Percentiles rank a stretch among this genome's conserved stretches.
These are phyloP conservation scores for Thinopyrum elongatum DNA, from an alignment of 176 grass and related monocot species.

Conservation along the genomic window DNA sequence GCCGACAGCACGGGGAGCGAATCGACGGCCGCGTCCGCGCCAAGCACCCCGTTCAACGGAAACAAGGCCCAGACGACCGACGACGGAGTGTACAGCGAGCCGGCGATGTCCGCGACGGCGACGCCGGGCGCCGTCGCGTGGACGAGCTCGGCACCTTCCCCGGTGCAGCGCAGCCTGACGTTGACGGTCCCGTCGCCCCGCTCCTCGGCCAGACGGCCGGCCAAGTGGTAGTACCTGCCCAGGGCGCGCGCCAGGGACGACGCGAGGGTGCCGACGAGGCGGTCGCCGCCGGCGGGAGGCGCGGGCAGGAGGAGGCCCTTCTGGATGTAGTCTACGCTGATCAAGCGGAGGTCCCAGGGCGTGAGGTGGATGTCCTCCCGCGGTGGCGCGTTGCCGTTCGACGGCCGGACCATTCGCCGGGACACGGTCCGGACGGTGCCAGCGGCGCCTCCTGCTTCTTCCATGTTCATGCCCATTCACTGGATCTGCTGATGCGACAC, in stretches of 20 bases:
- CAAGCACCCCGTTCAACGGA: neutral
- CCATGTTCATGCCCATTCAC: neutral
- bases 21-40: neutral
- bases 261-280: neutral
- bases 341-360: neutral
- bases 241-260: neutral
- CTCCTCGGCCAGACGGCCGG: neutral
- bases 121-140: neutral
- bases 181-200: neutral
- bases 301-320: neutral
- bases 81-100: neutral
- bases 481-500: neutral
- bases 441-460: neutral
- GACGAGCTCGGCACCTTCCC: neutral
- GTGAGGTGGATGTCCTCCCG: neutral
- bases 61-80: neutral
- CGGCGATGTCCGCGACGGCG: neutral
- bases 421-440: neutral
- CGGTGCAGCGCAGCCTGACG: neutral
- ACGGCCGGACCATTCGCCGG: neutral
- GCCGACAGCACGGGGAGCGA: neutral
- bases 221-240: neutral
- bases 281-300: neutral
- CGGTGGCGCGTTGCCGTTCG: neutral
- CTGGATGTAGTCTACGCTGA: neutral